Evolutionary conservation across 2,329 filamentous ascomycete species (phyloP), one percentile per base, ranked within the genome.

Genomic region (Ceratocystis variospora): DNA sequence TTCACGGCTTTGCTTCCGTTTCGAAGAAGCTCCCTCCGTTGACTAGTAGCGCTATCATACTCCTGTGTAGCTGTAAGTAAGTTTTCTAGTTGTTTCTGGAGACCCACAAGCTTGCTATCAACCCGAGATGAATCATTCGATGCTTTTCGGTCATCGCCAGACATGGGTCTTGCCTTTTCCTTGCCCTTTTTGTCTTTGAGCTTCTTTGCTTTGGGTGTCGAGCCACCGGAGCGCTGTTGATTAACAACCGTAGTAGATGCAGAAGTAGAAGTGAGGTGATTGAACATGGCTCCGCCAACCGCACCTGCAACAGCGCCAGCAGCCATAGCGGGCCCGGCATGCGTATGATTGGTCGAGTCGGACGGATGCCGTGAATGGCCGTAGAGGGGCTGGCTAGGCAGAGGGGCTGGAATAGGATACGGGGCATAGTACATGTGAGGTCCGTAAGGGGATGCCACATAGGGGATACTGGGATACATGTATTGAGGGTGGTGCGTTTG

Each of bases 41-140:
- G 6, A 41, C 41, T 61, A 5, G 41, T 10, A 1, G 63, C 25
- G n/a, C 63, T 65, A 61, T 65, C 63, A 41, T 65, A 65, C 55
- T 65, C 53, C 25, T 65, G 50, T 28, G 63, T 65, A 31, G 55
- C 63, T 65, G 63, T 65, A 65, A 65, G 63, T 45, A 65, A 61
- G 19, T 62, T 41, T 62, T 46, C 63, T 22, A 65, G 5, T 61
- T 65, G 25, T 37, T 48, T 37, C 12, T 55, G 45, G 5, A 65
- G 55, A 28, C 57, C 46, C 25, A 61, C 46, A 15, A 65, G 55
- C 44, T 65, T 45, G 8, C 19, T 31, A 19, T 65, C 64, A 10
- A 65, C 44, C 4, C 53, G 46, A 25, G 62, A 64, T 2, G 62
- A n/a, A n/a, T 48, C 61, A 15, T 31, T 61, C 28, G 22, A 57